Evolutionary conservation across 208 protist genomes (phyloP), one percentile per base, ranked within the genome.

Genomic region (Leishmania arabica): DNA sequence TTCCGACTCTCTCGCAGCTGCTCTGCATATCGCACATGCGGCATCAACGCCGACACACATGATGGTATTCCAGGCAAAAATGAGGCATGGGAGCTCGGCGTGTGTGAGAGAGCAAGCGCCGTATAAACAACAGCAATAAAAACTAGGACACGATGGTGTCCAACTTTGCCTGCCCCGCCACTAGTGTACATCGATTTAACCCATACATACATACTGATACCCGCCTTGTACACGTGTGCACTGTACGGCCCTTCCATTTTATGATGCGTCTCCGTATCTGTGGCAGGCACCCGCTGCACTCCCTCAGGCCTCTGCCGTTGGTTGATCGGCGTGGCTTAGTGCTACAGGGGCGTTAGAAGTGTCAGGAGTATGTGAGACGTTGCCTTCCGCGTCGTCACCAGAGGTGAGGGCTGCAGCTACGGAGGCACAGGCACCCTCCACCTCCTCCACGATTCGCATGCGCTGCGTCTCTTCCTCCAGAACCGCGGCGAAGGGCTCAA

Each of bases 401-500:
- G 53, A 45, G 72, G 24, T 3, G n/a, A 64, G 8, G 21, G n/a
- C 68, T 27, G 49, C 74, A 40, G 17, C 37, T 19, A 79, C 27
- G 27, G 45, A 45, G 19, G 53, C 53, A n/a, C 3, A 62, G 73
- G 51, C 65, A 11, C 53, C 74, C 45, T 77, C 80, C 1, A 54
- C 74, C 74, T 75, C 79, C 17, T 95, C 90, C n/a, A 90, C 79
- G 42, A 95, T 47, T 24, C 34, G 64, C 93, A 97, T 97, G 8
- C 93, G 89, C 40, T 81, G 68, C 8, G 85, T 90, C 78, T 97
- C 93, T 79, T 97, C 93, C 6, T 72, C 27, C 24, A 86, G 68
- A 54, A 88, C 83, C 8, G 90, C 54, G 17, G 83, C 90, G 31
- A 92, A 88, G 37, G 71, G 68, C 64, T 95, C 90, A 1, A 90